These are phyloP conservation scores for Tylopilus cervinicoccineus DNA, from an alignment of 768 basidiomycete species.

Conservation along the genomic window DNA sequence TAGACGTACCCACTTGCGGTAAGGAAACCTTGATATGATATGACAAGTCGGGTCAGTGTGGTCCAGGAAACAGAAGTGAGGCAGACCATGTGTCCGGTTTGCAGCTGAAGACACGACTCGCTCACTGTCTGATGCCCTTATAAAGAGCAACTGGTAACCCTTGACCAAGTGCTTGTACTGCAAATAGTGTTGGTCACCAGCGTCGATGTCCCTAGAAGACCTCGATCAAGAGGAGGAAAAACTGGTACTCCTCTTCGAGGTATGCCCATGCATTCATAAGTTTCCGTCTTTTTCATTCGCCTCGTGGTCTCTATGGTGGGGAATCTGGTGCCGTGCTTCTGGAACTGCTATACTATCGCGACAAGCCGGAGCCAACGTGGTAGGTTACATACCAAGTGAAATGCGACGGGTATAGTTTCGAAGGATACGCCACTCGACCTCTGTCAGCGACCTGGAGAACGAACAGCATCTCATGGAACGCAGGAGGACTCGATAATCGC, in stretches of 20 bases:
- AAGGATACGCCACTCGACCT: too few relatives aligned
- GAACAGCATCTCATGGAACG: too few relatives aligned
- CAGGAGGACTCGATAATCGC: too few relatives aligned
- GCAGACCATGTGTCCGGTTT: slow-evolving; percentile 65
- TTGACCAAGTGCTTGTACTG: slow-evolving; percentile 52
- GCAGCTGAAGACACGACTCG: slow-evolving; percentile 65
- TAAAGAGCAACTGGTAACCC: slow-evolving; percentile 45
- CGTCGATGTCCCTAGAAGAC: slow-evolving; percentile 40
- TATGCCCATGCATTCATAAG: slow-evolving; percentile 46
- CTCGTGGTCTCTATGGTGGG: slow-evolving; percentile 52
- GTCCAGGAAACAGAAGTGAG: background rate
- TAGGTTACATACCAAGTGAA: slow-evolving; percentile 27
- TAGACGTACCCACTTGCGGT: slow-evolving; percentile 44
- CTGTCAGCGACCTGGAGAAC: too few relatives aligned
- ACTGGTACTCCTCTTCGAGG: slow-evolving; percentile 46
- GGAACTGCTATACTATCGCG: slow-evolving; percentile 44
- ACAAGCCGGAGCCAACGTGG: background rate
- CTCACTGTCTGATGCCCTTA: slow-evolving; percentile 45
- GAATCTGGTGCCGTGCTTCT: slow-evolving; percentile 77
- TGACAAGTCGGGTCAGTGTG: background rate
- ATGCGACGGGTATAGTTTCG: too few relatives aligned
- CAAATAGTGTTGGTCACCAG: slow-evolving; percentile 48
- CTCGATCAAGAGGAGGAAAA: background rate
- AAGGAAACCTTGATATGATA: slow-evolving; percentile 52
- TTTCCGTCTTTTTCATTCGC: slow-evolving; percentile 47